Evolutionary conservation across 2,329 filamentous ascomycete genomes (phyloP).

Genomic region (Fusarium mundagurra): DNA sequence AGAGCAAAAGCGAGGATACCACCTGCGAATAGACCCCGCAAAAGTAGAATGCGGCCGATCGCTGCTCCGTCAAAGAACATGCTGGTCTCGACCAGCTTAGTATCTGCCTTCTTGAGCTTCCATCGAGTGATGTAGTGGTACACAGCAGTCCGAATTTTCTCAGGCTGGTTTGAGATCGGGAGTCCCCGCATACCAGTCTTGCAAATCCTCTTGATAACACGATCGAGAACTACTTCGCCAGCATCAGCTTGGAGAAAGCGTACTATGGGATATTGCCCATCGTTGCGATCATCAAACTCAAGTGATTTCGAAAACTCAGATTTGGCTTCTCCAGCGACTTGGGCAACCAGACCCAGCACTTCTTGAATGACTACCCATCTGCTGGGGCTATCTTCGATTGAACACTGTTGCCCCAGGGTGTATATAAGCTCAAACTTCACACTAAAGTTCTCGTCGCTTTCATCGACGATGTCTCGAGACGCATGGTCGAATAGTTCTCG

Average conservation of each 20-base stretch:
- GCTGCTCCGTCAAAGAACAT: constrained; percentile 50
- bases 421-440: constrained; percentile 71
- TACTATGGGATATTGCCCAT: constrained; percentile 57
- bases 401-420: constrained; percentile 63
- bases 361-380: constrained; percentile 67
- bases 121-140: constrained; percentile 56
- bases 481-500: constrained; percentile 56
- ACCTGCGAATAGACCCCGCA: constrained; percentile 65
- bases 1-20: constrained; percentile 65
- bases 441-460: constrained; percentile 72
- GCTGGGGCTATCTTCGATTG: constrained; percentile 62
- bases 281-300: constrained; percentile 49
- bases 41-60: constrained; percentile 54
- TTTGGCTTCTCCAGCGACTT: constrained; percentile 45
- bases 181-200: constrained; percentile 53
- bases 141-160: constrained; percentile 45
- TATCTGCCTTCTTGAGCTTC: constrained; percentile 41
- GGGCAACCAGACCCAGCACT: constrained; percentile 57
- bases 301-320: constrained; percentile 50
- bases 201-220: constrained; percentile 55
- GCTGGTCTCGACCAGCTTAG: constrained; percentile 49
- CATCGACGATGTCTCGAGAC: constrained; percentile 69
- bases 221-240: constrained; percentile 43
- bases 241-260: constrained; percentile 56
- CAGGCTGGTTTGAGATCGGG: constrained; percentile 52